A percentile compares a stretch with the other conserved stretches of the same genome.
Conservation (phyloP, 2,329 filamentous ascomycete species). For the Claviceps purpurea region DNA sequence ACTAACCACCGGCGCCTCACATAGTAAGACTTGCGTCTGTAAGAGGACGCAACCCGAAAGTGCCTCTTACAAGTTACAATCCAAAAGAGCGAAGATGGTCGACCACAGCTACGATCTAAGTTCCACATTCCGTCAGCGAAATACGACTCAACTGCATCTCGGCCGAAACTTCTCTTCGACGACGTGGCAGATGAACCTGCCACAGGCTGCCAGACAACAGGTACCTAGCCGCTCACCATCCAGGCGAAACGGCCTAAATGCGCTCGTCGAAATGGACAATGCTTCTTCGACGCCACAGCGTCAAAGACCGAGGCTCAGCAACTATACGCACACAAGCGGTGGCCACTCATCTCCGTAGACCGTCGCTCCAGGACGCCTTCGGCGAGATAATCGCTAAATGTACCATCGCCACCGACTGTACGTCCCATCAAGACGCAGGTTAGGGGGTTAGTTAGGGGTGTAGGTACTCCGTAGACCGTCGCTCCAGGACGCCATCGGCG, state of each 20-base stretch:
- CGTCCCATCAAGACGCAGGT: too few species aligned
- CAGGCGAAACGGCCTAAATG: background rate
- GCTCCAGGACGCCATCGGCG: too few species aligned
- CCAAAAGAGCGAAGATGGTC: background rate
- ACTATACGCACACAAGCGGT: background rate
- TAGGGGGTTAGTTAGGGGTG: too few species aligned
- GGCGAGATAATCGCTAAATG: too few species aligned
- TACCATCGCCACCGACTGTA: too few species aligned
- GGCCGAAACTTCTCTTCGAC: slow-evolving; percentile 1
- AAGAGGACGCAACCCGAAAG: background rate
- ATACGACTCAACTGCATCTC: background rate
- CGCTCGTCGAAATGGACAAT: background rate
- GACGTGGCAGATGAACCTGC: background rate
- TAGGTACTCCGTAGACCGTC: too few species aligned
- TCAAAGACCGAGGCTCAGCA: background rate
- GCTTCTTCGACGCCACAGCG: background rate
- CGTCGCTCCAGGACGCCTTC: too few species aligned
- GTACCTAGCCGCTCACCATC: background rate
- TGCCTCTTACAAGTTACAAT: background rate
- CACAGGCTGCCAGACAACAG: background rate
- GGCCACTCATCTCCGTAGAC: background rate
- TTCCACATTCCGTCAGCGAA: slow-evolving; percentile 4
- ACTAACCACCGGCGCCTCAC: background rate
- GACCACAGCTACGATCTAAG: slow-evolving; percentile 5
- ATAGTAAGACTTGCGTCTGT: slow-evolving; percentile 5